A percentile compares a stretch with the other conserved stretches of the same genome.
Conservation (phyloP, 441 rosid species). For the Bruguiera hainesii region DNA sequence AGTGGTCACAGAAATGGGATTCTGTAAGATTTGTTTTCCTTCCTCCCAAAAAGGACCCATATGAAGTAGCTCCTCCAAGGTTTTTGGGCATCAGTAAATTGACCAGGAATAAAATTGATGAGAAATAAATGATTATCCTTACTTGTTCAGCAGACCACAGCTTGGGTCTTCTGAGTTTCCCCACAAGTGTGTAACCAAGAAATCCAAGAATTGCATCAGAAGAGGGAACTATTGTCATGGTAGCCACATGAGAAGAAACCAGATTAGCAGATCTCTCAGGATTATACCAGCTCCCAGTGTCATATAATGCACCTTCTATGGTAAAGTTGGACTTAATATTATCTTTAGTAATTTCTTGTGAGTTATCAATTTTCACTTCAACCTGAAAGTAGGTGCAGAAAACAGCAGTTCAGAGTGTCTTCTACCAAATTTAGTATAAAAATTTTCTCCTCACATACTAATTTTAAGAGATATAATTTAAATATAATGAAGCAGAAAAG, state of each 20-base stretch:
- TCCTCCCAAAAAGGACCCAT: no score
- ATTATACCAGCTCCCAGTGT: conserved; percentile 62
- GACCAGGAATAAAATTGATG: neutral
- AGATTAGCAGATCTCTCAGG: conserved; percentile 38
- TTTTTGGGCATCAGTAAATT: no score
- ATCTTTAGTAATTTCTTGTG: conserved; percentile 49
- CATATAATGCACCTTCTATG: conserved; percentile 81
- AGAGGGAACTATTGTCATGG: conserved; percentile 45
- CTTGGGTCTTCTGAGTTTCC: conserved; percentile 75
- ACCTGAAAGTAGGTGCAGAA: conserved; percentile 43
- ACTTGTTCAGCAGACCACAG: conserved; percentile 98
- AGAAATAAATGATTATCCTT: conserved; percentile 33
- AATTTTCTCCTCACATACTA: neutral
- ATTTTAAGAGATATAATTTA: neutral
- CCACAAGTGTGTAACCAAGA: conserved; percentile 71
- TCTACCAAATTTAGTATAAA: conserved; percentile 1
- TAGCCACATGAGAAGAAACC: conserved; percentile 61
- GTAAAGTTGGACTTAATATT: conserved; percentile 48
- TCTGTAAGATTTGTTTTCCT: no score
- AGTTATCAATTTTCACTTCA: conserved; percentile 81
- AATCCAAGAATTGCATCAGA: conserved; percentile 51
- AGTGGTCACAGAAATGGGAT: no score
- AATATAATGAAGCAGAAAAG: neutral
- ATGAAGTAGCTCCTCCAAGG: no score
- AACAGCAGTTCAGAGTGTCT: conserved; percentile 8